A percentile compares a stretch with the other conserved stretches of the same genome.
phyloP scores from a whole-genome alignment of 805 yeast genomes.

The Hanseniaspora clermontiae region DNA sequence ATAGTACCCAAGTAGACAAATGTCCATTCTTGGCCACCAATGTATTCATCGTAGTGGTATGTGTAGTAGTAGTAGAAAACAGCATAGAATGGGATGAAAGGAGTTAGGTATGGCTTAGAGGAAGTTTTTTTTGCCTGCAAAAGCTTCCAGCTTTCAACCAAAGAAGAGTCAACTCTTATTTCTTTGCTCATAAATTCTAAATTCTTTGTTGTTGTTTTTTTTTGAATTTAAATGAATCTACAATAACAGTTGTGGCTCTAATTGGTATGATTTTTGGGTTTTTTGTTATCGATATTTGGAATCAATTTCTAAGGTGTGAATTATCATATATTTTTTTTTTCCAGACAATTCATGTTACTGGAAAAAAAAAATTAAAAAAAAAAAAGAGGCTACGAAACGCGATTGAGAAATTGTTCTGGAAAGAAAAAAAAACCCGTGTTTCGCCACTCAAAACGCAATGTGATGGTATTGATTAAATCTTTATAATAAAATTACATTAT shows the following conservation, averaged over 20 bases:
- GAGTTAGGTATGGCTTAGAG: conserved; percentile 67
- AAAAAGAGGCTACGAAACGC: no score
- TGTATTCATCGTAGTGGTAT: conserved; percentile 62
- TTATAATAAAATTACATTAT: not conserved
- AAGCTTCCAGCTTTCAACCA: conserved; percentile 59
- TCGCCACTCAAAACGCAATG: not conserved
- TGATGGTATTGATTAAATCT: not conserved
- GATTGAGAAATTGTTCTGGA: no score
- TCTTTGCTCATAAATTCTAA: not conserved
- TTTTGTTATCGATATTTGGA: no score
- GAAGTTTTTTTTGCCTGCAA: conserved; percentile 52
- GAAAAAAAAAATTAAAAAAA: no score
- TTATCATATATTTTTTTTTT: no score
- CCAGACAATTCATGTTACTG: no score
- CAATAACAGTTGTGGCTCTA: no score
- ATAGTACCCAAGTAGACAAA: conserved; percentile 71
- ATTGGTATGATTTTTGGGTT: no score
- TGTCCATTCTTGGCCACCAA: conserved; percentile 91
- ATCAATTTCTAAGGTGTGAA: no score
- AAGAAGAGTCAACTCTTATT: conserved; percentile 35
- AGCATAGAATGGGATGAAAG: conserved; percentile 71
- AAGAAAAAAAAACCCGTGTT: no score
- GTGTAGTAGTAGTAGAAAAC: conserved; percentile 51
- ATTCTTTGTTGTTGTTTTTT: no score
- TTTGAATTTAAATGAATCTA: no score